Conservation (phyloP, 495 filamentous ascomycete species). For the Trichoderma parareesei region DNA sequence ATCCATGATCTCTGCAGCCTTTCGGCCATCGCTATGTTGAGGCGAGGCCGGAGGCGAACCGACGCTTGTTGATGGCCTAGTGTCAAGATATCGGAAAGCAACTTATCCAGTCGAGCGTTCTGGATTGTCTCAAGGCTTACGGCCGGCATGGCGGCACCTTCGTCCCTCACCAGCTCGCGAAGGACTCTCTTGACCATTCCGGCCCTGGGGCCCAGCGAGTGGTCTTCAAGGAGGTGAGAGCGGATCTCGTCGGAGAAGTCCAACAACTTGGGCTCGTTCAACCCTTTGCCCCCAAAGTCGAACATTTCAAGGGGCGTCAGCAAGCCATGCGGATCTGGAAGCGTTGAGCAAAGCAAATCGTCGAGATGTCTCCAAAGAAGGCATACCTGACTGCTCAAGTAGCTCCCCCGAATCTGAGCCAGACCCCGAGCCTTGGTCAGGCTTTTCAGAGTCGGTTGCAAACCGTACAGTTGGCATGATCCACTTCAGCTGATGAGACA, state of each 20-base stretch:
- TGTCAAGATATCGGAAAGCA: constrained; percentile 28
- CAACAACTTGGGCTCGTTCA: constrained; percentile 15
- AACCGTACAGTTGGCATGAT: background rate
- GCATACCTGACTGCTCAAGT: background rate
- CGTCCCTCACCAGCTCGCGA: constrained; percentile 27
- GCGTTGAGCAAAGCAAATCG: background rate
- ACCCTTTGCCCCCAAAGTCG: background rate
- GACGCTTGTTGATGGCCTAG: constrained; percentile 14
- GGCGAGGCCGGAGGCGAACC: constrained; percentile 16
- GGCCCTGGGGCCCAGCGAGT: constrained; percentile 16
- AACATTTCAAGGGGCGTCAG: background rate
- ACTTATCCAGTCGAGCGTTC: constrained; percentile 34
- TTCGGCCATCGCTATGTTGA: constrained; percentile 21
- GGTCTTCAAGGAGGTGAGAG: constrained; percentile 17
- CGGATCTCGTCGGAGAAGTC: constrained; percentile 30
- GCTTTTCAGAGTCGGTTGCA: background rate
- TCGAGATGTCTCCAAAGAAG: background rate
- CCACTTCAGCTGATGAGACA: background rate
- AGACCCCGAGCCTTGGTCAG: background rate
- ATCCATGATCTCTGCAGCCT: constrained; percentile 31
- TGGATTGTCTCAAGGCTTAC: constrained; percentile 27
- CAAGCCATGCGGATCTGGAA: background rate
- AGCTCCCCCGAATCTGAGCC: background rate
- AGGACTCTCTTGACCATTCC: constrained; percentile 27
- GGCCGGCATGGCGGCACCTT: constrained; percentile 15